Base-by-base conservation (phyloP, 2,329 filamentous ascomycete genomes). In the Pseudogymnoascus sp. region DNA sequence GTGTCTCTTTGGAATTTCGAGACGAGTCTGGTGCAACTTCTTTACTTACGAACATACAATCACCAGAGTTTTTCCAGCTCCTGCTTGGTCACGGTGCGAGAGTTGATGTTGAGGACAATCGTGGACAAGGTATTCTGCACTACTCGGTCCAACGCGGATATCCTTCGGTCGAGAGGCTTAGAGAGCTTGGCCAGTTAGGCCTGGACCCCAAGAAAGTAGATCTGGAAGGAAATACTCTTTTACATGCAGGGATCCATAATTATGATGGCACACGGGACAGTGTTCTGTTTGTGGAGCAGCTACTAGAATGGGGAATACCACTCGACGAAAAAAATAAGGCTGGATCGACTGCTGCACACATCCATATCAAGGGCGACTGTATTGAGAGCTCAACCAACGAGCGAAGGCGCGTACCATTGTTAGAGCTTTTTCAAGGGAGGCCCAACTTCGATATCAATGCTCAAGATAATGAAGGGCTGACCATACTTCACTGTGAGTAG, bases 381-480 rank as follows among this genome's bases (percentile, higher is more conserved):
- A 60, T 63, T 35, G 8, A 11, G 33, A 35, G 33, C 33, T 35
- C 33, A 35, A 35, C 33, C 18, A 28, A 63, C 58, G 58, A 63
- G 37, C 47, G 28, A 14, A n/a, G 25, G 43, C 36, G 58, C 25
- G 47, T 63, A 38, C 61, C 58, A 25, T 63, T 63, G 22, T 38
- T 60, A 14, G 47, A 60, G 9, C 7, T 60, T 6, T 63, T 63
- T 36, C 16, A 20, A 50, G 39, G 57, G 59, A 58, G 54, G 36
- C 39, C 43, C 59, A 60, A 12, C 57, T 37, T 50, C 60, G 35
- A 65, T 58, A 59, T 65, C 33, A 63, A 67, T 61, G 50, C 37
- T 35, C 59, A 41, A 37, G 68, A 72, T 61, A 57, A 64, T 43
- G n/a, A 64, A 33, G 70, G 69, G 1, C 60, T 69, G 20, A 68